phyloP scores from a whole-genome alignment of 228 moss, liverwort and hornwort species.

The Sphagnum magellanicum region DNA sequence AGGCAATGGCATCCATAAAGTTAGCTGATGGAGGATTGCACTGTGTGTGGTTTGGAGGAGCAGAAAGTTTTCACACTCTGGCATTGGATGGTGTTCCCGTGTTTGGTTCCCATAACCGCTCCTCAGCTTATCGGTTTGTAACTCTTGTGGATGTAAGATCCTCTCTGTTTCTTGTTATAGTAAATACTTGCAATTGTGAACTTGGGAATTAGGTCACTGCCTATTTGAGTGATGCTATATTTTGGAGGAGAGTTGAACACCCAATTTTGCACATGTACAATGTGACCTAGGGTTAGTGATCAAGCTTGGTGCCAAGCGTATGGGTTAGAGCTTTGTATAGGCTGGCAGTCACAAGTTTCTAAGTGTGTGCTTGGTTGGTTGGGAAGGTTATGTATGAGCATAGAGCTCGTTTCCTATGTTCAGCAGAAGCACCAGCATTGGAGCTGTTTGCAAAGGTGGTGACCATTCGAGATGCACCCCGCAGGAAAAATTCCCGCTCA shows the following conservation, averaged over 20 bases:
- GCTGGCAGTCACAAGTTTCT: too few relatives aligned
- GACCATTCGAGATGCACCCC: slow-evolving; percentile 55
- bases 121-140: slow-evolving; percentile 83
- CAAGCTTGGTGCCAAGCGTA: too few relatives aligned
- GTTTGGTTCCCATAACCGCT: slow-evolving; percentile 82
- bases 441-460: slow-evolving; percentile 70
- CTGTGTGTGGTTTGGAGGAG: not conserved
- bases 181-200: not conserved
- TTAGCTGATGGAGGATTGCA: too few relatives aligned
- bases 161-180: not conserved
- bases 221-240: too few relatives aligned
- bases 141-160: slow-evolving; percentile 76
- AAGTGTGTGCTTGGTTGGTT: not conserved
- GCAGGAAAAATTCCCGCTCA: slow-evolving; percentile 49
- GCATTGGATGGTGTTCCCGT: slow-evolving; percentile 67
- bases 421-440: slow-evolving; percentile 56
- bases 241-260: too few relatives aligned
- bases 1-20: too few relatives aligned
- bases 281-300: too few relatives aligned
- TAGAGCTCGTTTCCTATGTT: slow-evolving; percentile 67
- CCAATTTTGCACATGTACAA: too few relatives aligned
- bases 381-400: slow-evolving; percentile 81
- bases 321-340: too few relatives aligned
- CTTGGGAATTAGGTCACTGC: not conserved
- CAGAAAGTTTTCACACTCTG: slow-evolving; percentile 79